These are phyloP conservation scores for Magnaporthiopsis incrustans DNA, from an alignment of 2,329 filamentous ascomycete species.

Conservation along the genomic window DNA sequence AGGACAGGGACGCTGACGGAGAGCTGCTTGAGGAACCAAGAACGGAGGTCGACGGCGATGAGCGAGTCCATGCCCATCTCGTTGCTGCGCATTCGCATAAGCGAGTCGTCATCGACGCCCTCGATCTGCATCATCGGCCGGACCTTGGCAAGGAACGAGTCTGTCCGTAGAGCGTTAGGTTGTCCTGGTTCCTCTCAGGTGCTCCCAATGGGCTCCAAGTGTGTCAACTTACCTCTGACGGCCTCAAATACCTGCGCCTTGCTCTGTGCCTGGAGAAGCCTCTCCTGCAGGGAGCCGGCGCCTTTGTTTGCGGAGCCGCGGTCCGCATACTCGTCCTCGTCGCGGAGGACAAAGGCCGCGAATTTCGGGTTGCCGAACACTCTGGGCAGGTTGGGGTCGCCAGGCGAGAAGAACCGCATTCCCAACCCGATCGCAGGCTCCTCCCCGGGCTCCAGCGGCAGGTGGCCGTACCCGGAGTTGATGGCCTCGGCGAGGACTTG, in stretches of 20 bases:
- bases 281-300: not conserved
- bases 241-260: too few relatives aligned
- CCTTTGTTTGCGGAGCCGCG: slow-evolving; percentile 2
- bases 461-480: slow-evolving; percentile 7
- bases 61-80: slow-evolving; percentile 20
- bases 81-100: too few relatives aligned
- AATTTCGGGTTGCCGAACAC: slow-evolving; percentile 11
- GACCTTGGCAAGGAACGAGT: too few relatives aligned
- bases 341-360: slow-evolving; percentile 10
- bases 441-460: slow-evolving; percentile 3
- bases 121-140: slow-evolving; percentile 4
- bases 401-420: slow-evolving; percentile 8
- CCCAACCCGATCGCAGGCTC: slow-evolving; percentile 11
- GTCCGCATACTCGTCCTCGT: slow-evolving; percentile 7
- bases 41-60: slow-evolving; percentile 27
- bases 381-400: slow-evolving; percentile 8
- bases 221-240: too few relatives aligned
- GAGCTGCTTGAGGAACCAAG: slow-evolving; percentile 39
- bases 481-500: slow-evolving; percentile 11
- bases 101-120: too few relatives aligned
- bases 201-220: too few relatives aligned
- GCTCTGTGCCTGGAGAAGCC: too few relatives aligned
- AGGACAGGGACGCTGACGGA: slow-evolving; percentile 35
- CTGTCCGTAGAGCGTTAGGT: too few relatives aligned
- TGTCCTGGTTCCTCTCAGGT: too few relatives aligned